Evolutionary conservation across 1,139 yeast genomes (phyloP), one percentile per base, ranked within the genome.

Genomic region (Yamadazyma pseudoaaseri): DNA sequence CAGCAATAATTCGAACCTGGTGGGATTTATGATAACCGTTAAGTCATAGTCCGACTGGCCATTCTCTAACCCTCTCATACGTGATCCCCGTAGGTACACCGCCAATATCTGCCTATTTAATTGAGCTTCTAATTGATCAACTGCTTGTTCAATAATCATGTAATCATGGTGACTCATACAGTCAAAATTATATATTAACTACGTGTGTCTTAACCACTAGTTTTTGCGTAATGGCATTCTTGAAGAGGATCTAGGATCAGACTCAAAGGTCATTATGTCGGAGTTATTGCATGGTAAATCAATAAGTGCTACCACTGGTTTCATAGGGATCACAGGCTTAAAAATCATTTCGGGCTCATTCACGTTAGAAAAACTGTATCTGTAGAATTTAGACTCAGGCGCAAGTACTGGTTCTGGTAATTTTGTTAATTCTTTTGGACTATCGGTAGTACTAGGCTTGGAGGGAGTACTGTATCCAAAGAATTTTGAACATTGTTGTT

Each of bases 211-310:
- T 22, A 22, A 22, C 6, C 12, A 22, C 6, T 11, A 6, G n/a
- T n/a, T 8, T 22, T 8, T 22, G 6, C 7, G 12, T 6, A 22
- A 22, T 22, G 25, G 12, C 25, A 6, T 22, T 22, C 13, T 11
- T 22, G 21, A 18, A 7, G 10, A 7, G 21, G 7, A 10, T 7
- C 10, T 18, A 7, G 21, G 9, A 11, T 22, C 9, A 9, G 25
- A 11, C 6, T 22, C 25, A 22, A 22, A 22, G 12, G 7, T 10
- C 6, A 22, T n/a, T 6, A 22, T 22, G 12, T 22, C 25, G n/a
- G 25, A 22, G 25, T 22, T 22, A 11, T 22, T 22, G 25, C 25
- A 22, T 7, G 25, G 25, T 11, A 22, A 22, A 9, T 22, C 25
- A 9, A 18, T 18, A 7, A 18, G 9, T 22, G n/a, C 12, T 6